Evolutionary conservation across 805 yeast species (phyloP), one percentile per base, ranked within the genome.

Genomic region (Schizosaccharomyces osmophilus): DNA sequence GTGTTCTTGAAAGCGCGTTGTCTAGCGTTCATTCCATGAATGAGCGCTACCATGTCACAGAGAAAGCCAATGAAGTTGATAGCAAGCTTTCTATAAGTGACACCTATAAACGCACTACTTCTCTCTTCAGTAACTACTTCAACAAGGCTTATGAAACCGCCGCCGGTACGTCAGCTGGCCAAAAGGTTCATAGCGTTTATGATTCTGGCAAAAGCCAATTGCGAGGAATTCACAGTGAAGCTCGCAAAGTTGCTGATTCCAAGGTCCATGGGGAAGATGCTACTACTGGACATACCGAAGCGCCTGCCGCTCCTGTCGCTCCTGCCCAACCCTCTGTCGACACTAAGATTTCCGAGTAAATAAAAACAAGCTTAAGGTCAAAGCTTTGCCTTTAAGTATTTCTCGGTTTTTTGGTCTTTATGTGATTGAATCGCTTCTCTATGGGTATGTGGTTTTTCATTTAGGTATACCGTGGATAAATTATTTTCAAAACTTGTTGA

Each of bases 221-320:
- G 1, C 72, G 73, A 61, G 82, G 81, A 62, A 85, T 85, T 59
- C 89, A 85, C 70, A 77, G 75, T 62, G 90, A 85, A 72, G 94
- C 94, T 26, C 75, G 76, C 65, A 76, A 90, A 67, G 75, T 85
- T 68, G 84, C 84, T 24, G 83, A 78, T 45, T 22, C 36, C n/a
- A 51, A 26, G 26, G 22, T 11, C 17, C 31, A 22, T 24, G 57
- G 15, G 1, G 9, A n/a, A 19, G 26, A 24, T 48, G 29, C 55
- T 48, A n/a, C 55, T 19, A 26, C 57, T 24, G 39, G 15, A 11
- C 17, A 1, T 22, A 9, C 51, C 17, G 57, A 51, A 17, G 36
- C 22, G 32, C 3, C 31, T 1, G 3, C 36, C n/a, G n/a, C n/a
- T n/a, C n/a, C n/a, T 51, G n/a, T 17, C 32, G 57, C 39, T 29